Evolutionary conservation across 768 basidiomycete genomes (phyloP).

Genomic region (Suillus spraguei): DNA sequence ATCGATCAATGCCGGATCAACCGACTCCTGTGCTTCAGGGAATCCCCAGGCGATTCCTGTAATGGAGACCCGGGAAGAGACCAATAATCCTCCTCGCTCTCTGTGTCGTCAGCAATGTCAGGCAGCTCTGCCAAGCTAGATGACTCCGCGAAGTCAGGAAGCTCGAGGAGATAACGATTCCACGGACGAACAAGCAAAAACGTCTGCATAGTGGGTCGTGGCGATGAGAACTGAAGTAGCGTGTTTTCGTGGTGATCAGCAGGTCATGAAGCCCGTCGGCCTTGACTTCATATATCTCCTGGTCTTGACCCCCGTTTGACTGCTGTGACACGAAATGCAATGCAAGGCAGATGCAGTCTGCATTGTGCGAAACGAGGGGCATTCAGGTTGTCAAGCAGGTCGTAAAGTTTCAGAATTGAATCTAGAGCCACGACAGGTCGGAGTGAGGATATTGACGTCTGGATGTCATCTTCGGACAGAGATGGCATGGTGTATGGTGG

Average conservation of each 20-base stretch:
- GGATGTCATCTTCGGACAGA: too few relatives aligned
- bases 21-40: not conserved
- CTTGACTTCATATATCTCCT: not conserved
- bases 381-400: too few relatives aligned
- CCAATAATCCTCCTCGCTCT: not conserved
- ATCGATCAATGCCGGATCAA: not conserved
- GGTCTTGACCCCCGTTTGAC: not conserved
- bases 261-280: constrained; percentile 1
- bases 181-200: not conserved
- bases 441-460: too few relatives aligned
- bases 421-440: too few relatives aligned
- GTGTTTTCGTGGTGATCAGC: not conserved
- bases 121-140: too few relatives aligned
- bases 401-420: too few relatives aligned
- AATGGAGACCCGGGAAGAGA: not conserved
- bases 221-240: not conserved
- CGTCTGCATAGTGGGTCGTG: not conserved
- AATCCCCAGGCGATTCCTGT: not conserved
- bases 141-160: not conserved
- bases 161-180: not conserved
- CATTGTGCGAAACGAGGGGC: too few relatives aligned
- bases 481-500: too few relatives aligned
- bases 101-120: not conserved
- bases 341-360: not conserved
- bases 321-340: not conserved